phyloP scores from a whole-genome alignment of 305 asterid genomes.

The Fraxinus dipetala region DNA sequence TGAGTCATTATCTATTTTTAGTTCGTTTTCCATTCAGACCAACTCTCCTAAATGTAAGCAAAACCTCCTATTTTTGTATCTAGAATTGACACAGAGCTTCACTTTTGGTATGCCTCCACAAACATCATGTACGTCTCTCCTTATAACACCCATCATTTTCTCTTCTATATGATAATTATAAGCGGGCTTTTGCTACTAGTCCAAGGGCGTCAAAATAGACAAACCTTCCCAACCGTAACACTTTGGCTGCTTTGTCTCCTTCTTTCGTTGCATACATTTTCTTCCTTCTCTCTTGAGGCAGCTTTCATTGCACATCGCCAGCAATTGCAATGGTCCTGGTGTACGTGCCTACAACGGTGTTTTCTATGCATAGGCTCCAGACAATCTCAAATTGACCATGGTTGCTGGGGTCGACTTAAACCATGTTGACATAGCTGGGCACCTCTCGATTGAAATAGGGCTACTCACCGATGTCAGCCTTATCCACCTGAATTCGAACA shows the following conservation, averaged over 20 bases:
- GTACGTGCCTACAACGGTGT: slow-evolving; percentile 65
- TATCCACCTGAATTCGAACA: slow-evolving; percentile 64
- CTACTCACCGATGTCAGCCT: slow-evolving; percentile 11
- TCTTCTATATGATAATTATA: slow-evolving; percentile 3
- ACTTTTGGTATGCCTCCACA: not conserved
- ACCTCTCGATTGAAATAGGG: slow-evolving; percentile 56
- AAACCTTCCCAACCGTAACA: slow-evolving; percentile 23
- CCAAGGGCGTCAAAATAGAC: slow-evolving; percentile 30
- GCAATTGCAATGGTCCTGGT: slow-evolving; percentile 59
- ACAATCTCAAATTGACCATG: slow-evolving; percentile 38
- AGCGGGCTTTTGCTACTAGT: slow-evolving; percentile 30
- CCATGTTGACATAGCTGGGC: slow-evolving; percentile 67
- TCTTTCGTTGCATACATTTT: slow-evolving; percentile 13
- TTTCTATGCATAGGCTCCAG: slow-evolving; percentile 49
- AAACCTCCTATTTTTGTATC: slow-evolving; percentile 33
- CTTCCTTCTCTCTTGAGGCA: slow-evolving; percentile 20
- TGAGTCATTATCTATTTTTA: slow-evolving; percentile 9
- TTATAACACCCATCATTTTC: slow-evolving; percentile 16
- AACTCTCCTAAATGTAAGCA: slow-evolving; percentile 21
- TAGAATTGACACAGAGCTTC: slow-evolving; percentile 25
- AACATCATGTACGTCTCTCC: not conserved
- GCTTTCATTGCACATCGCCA: slow-evolving; percentile 16
- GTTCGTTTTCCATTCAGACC: not conserved
- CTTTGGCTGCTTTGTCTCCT: slow-evolving; percentile 29
- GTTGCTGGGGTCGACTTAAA: slow-evolving; percentile 77